phyloP scores from a whole-genome alignment of 2,329 filamentous ascomycete species.

The Grosmannia clavigera region DNA sequence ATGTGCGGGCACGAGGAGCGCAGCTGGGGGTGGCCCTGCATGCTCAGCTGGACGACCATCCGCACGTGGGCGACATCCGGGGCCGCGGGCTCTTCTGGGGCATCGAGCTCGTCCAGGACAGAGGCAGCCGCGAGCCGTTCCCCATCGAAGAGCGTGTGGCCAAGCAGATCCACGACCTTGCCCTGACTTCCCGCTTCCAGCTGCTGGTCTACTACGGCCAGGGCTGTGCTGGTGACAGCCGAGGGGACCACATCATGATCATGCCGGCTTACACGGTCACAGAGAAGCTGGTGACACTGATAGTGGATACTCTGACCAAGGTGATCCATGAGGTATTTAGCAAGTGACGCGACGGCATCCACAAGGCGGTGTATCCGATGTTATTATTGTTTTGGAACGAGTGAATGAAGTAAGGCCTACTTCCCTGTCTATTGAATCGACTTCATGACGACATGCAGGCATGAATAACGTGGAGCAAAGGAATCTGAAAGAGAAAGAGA shows the following conservation, averaged over 20 bases:
- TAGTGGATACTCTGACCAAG: conserved; percentile 35
- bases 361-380: background rate
- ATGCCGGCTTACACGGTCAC: conserved; percentile 56
- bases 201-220: conserved; percentile 46
- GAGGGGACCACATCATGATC: conserved; percentile 59
- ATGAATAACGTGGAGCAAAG: background rate
- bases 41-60: conserved; percentile 20
- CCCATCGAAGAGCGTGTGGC: conserved; percentile 17
- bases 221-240: conserved; percentile 45
- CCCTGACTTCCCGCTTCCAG: conserved; percentile 18
- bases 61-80: conserved; percentile 45
- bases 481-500: background rate
- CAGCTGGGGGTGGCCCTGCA: conserved; percentile 32
- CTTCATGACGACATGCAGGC: background rate
- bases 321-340: conserved; percentile 38
- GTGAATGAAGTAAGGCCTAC: background rate
- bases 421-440: background rate
- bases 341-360: background rate
- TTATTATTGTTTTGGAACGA: too few relatives aligned
- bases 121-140: conserved; percentile 19
- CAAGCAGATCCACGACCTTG: conserved; percentile 18
- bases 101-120: conserved; percentile 25
- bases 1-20: conserved; percentile 42
- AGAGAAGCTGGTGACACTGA: conserved; percentile 38
- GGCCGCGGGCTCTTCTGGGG: conserved; percentile 49